Evolutionary conservation across 2,329 filamentous ascomycete genomes (phyloP).

Genomic region (Xylaria sp.): DNA sequence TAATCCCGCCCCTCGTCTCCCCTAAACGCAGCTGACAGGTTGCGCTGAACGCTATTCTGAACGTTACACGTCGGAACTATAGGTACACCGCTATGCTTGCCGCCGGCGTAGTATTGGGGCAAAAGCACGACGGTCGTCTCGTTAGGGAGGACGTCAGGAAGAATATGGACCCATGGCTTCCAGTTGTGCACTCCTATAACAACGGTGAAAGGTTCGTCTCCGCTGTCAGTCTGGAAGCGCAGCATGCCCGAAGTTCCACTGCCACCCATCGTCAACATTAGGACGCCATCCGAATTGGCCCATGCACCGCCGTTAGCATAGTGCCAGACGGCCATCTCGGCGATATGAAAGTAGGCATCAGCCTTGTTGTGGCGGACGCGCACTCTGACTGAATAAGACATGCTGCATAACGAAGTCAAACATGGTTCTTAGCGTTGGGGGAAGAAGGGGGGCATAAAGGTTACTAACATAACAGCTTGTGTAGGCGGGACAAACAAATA

Average conservation of each 20-base stretch:
- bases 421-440: too few relatives aligned
- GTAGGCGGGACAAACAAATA: background rate
- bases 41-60: slow-evolving; percentile 4
- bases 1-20: background rate
- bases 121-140: slow-evolving; percentile 12
- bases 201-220: slow-evolving; percentile 13
- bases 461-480: slow-evolving; percentile 1
- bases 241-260: slow-evolving; percentile 25
- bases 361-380: background rate
- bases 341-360: slow-evolving; percentile 9
- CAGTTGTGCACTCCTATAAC: slow-evolving; percentile 20
- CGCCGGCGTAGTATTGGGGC: slow-evolving; percentile 23
- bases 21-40: background rate
- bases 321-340: slow-evolving; percentile 23
- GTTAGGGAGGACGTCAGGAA: slow-evolving; percentile 1
- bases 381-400: slow-evolving; percentile 17
- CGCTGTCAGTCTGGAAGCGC: slow-evolving; percentile 10
- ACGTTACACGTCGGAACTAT: background rate
- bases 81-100: slow-evolving; percentile 10
- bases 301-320: slow-evolving; percentile 22
- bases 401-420: slow-evolving; percentile 11
- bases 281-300: background rate
- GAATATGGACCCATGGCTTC: slow-evolving; percentile 19
- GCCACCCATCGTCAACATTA: slow-evolving; percentile 19
- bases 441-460: background rate